Conservation (phyloP, 768 basidiomycete genomes). For the Tulasnella sp. region DNA sequence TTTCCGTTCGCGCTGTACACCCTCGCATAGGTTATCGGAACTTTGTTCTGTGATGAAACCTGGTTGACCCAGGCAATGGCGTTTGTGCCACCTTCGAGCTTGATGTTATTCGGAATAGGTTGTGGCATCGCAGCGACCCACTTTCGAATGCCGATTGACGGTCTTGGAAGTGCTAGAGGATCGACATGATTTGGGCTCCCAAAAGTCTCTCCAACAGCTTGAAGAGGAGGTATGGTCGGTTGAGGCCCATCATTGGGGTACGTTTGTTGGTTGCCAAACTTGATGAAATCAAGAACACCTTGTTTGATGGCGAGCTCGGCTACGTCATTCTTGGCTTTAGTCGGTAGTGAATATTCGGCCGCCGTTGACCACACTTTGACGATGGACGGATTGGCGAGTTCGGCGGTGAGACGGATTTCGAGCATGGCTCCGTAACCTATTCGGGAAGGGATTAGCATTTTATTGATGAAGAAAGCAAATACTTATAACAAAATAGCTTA, state of each 20-base stretch:
- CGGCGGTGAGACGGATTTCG: background rate
- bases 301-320: background rate
- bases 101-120: slow-evolving; percentile 52
- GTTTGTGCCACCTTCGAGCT: slow-evolving; percentile 44
- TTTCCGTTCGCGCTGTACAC: slow-evolving; percentile 5
- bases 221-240: slow-evolving; percentile 8
- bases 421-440: background rate
- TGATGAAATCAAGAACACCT: background rate
- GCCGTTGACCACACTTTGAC: background rate
- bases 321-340: background rate
- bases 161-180: slow-evolving; percentile 17
- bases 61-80: slow-evolving; percentile 48
- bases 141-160: slow-evolving; percentile 41
- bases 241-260: background rate
- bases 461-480: background rate
- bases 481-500: background rate
- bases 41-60: slow-evolving; percentile 34
- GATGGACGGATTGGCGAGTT: background rate
- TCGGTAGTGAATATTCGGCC: background rate
- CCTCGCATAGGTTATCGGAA: slow-evolving; percentile 5
- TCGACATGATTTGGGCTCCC: slow-evolving; percentile 10
- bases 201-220: background rate
- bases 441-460: background rate
- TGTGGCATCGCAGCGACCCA: slow-evolving; percentile 61
- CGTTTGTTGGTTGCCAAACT: background rate